Evolutionary conservation across 371 early-diverging fungal genomes (phyloP), one percentile per base, ranked within the genome.

Genomic region (Phascolomyces articulosus): DNA sequence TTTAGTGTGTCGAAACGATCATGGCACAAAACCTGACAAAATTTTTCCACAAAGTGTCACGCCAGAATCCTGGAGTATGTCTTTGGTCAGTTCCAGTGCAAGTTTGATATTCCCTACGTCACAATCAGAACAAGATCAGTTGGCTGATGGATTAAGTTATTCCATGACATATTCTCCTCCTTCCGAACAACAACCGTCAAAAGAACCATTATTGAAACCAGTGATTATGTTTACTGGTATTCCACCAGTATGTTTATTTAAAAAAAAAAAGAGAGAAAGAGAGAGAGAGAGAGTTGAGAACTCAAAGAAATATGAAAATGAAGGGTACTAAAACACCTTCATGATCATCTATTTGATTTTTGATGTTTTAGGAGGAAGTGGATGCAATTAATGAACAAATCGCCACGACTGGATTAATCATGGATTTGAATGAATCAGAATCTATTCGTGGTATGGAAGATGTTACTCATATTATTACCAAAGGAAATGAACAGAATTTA

Each of bases 401-500:
- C 10, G 40, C 13, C 15, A 40, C 13, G 16, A 59, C 10, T 27
- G 60, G 47, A 47, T 47, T 59, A 26, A n/a, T 7, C 8, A 27
- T 59, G 28, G 28, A 41, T 3, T 8, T 44, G 18, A 24, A 51
- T 4, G 23, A 51, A 10, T 9, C 34, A 34, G 51, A 24, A 3
- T 7, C 24, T 40, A 8, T 44, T 29, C 8, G 38, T 40, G 7
- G 26, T 27, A 20, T 11, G 16, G 27, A 40, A 10, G 64, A 65
- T 8, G 67, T 77, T 10, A 75, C 75, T 0, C 80, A 80, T 48
- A 40, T 80, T 3, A 64, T 77, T 20, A 72, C 75, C 1, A 67
- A 68, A 13, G 62, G 69, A 18, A 64, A 81, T 28, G 73, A 74
- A n/a, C 34, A 70, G 0, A 31, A 67, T 2, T 29, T 75, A 4